Percentiles rank a stretch among this genome's conserved stretches.
These are phyloP conservation scores for Pseudogymnoascus sp. DNA, from an alignment of 2,329 filamentous ascomycete genomes.

Conservation along the genomic window DNA sequence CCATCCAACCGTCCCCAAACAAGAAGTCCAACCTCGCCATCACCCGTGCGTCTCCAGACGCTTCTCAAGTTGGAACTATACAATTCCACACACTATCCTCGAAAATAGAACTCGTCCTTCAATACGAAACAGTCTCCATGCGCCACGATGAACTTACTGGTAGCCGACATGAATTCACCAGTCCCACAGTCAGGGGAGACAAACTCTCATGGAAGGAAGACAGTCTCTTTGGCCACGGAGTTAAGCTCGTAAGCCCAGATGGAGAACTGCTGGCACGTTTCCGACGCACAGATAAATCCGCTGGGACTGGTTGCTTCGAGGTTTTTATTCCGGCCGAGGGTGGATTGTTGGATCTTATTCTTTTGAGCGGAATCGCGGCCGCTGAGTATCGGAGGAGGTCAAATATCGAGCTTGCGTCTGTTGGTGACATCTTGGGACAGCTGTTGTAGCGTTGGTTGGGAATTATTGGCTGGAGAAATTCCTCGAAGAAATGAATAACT, in stretches of 20 bases:
- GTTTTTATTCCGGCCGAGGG: not conserved
- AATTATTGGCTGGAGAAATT: not conserved
- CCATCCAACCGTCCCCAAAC: not conserved
- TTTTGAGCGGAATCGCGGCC: not conserved
- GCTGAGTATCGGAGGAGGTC: conserved; percentile 2
- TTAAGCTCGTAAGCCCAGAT: not conserved
- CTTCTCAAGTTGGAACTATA: not conserved
- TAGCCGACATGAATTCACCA: not conserved
- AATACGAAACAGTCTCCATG: not conserved
- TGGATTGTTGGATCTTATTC: not conserved
- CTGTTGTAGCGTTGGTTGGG: not conserved
- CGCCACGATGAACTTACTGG: not conserved
- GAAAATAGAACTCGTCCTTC: not conserved
- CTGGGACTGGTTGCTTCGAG: not conserved
- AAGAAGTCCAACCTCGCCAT: not conserved
- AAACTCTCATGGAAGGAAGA: not conserved
- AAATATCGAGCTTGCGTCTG: not conserved
- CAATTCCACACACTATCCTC: conserved; percentile 1
- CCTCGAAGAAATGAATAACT: not conserved
- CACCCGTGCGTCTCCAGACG: not conserved
- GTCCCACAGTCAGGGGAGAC: not conserved
- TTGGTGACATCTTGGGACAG: not conserved
- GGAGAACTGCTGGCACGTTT: not conserved
- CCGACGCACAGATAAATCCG: not conserved
- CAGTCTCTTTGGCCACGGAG: not conserved